Conservation (phyloP, 257 asterid genomes). For the Penstemon eatonii region DNA sequence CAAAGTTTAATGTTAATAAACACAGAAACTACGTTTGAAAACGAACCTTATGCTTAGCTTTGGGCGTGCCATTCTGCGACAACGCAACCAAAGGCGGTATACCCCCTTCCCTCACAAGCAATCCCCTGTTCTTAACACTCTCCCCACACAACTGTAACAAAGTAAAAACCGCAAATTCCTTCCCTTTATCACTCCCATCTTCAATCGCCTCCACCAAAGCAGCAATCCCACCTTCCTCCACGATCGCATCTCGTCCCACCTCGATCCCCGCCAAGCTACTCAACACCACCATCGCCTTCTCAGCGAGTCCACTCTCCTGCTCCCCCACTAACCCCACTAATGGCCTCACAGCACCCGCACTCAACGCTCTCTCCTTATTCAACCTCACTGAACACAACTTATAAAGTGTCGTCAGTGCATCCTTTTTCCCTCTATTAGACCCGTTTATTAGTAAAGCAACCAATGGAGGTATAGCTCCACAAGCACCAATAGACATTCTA, state of each 20-base stretch:
- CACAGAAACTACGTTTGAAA: not conserved
- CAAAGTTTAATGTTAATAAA: not conserved
- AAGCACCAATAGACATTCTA: slow-evolving; percentile 79
- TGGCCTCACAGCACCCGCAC: slow-evolving; percentile 80
- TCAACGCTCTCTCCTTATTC: slow-evolving; percentile 91
- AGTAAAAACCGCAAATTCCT: slow-evolving; percentile 83
- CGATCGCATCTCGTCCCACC: slow-evolving; percentile 64
- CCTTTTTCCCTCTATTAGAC: slow-evolving; percentile 81
- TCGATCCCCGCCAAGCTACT: slow-evolving; percentile 72
- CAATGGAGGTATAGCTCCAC: slow-evolving; percentile 86
- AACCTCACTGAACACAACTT: slow-evolving; percentile 65
- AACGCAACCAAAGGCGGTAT: slow-evolving; percentile 95
- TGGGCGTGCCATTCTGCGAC: slow-evolving; percentile 81
- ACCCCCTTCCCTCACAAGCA: slow-evolving; percentile 94
- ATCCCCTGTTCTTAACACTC: slow-evolving; percentile 69
- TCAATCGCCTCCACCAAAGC: slow-evolving; percentile 87
- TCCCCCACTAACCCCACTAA: slow-evolving; percentile 70
- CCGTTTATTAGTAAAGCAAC: slow-evolving; percentile 74
- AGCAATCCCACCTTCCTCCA: slow-evolving; percentile 86
- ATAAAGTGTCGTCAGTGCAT: slow-evolving; percentile 83
- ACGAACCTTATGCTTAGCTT: slow-evolving; percentile 92
- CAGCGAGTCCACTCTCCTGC: slow-evolving; percentile 77
- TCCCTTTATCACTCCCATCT: slow-evolving; percentile 80
- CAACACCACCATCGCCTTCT: slow-evolving; percentile 97
- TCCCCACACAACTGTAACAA: slow-evolving; percentile 79